Conservation (phyloP, 1,139 yeast species). For the Candida smagusa region DNA sequence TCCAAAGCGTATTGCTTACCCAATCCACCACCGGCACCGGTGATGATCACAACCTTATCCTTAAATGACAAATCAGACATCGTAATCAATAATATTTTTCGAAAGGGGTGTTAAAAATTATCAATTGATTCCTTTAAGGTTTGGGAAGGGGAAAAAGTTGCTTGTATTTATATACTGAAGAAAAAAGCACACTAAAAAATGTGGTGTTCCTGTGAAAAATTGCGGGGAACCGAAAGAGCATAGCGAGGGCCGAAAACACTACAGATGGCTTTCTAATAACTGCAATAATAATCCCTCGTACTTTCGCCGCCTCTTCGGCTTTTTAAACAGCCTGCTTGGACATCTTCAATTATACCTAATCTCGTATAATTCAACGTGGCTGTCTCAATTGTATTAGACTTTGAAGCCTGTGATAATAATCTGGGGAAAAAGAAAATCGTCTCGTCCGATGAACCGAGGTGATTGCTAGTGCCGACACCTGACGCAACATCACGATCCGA, state of each 20-base stretch:
- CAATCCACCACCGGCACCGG: constrained; percentile 98
- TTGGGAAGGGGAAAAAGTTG: constrained; percentile 1
- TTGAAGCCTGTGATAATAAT: constrained; percentile 1
- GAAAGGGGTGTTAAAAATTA: neutral
- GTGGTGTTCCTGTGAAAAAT: neutral
- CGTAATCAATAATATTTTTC: neutral
- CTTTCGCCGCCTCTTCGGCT: too few relatives aligned
- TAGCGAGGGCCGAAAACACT: too few relatives aligned
- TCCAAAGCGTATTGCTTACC: constrained; percentile 87
- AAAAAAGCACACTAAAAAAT: constrained; percentile 2
- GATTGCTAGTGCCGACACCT: too few relatives aligned
- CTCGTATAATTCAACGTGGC: too few relatives aligned
- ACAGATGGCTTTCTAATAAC: too few relatives aligned
- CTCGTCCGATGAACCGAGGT: neutral
- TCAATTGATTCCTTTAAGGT: constrained; percentile 1
- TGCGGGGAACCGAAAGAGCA: neutral
- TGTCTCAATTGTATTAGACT: neutral
- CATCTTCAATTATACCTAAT: too few relatives aligned
- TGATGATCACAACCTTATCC: constrained; percentile 83
- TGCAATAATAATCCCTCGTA: too few relatives aligned
- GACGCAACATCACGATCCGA: neutral
- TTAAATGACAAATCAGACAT: constrained; percentile 53
- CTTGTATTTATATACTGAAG: constrained; percentile 2
- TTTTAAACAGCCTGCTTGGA: too few relatives aligned
- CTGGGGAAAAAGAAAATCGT: neutral